phyloP scores from a whole-genome alignment of 2,329 filamentous ascomycete species.

The Fusarium robinianum region DNA sequence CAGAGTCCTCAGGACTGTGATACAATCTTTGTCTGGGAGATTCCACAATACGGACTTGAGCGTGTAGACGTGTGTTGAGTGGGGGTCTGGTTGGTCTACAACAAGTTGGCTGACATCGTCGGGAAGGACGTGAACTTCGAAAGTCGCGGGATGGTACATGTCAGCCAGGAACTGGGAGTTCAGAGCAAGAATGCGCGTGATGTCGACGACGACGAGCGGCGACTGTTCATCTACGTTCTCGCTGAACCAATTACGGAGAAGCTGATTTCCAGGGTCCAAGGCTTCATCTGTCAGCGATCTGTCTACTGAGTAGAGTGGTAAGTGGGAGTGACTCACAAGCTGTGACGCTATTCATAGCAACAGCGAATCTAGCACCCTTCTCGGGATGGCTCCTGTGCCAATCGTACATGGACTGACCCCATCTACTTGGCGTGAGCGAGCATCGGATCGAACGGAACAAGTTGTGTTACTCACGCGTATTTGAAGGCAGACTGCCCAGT shows the following conservation, averaged over 20 bases:
- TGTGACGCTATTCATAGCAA: slow-evolving; percentile 21
- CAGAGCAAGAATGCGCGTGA: slow-evolving; percentile 9
- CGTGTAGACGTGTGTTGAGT: slow-evolving; percentile 10
- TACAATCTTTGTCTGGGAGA: slow-evolving; percentile 17
- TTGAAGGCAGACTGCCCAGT: slow-evolving; percentile 28
- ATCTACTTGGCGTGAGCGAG: slow-evolving; percentile 16
- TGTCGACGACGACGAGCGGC: slow-evolving; percentile 4
- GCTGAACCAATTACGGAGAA: slow-evolving; percentile 14
- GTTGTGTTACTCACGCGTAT: slow-evolving; percentile 16
- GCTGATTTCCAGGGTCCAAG: slow-evolving; percentile 19
- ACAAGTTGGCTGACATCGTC: not conserved
- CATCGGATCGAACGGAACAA: not conserved
- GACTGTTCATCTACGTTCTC: not conserved
- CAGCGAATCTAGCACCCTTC: slow-evolving; percentile 44
- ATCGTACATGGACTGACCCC: slow-evolving; percentile 28
- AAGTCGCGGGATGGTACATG: slow-evolving; percentile 1
- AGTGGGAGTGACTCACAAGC: slow-evolving; percentile 6
- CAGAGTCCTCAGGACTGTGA: slow-evolving; percentile 37
- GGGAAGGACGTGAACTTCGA: slow-evolving; percentile 7
- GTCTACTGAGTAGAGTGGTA: slow-evolving; percentile 31
- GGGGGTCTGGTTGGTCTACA: not conserved
- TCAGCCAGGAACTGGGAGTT: slow-evolving; percentile 12
- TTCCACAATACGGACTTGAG: slow-evolving; percentile 27
- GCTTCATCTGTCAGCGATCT: slow-evolving; percentile 36
- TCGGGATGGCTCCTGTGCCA: slow-evolving; percentile 38